Percentiles rank a stretch among this genome's conserved stretches.
phyloP scores from a whole-genome alignment of 2,329 filamentous ascomycete species.

The Cercospora brassicicola region DNA sequence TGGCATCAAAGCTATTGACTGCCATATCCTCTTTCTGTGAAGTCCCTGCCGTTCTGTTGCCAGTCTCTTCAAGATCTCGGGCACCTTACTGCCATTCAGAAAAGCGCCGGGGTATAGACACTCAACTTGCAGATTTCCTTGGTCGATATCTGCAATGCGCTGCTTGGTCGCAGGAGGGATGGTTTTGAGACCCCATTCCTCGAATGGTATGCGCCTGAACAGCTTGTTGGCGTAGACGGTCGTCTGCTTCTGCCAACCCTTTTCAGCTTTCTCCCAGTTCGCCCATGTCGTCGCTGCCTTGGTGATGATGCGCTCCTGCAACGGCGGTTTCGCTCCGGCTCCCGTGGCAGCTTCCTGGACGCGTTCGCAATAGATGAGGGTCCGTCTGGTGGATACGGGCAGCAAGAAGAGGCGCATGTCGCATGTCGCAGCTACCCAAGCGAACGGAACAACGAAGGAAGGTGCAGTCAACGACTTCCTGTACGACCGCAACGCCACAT shows the following conservation, averaged over 20 bases:
- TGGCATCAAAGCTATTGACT: slow-evolving; percentile 80
- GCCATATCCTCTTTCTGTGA: slow-evolving; percentile 74
- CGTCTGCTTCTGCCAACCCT: slow-evolving; percentile 79
- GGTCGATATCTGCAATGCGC: slow-evolving; percentile 62
- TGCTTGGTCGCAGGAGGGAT: slow-evolving; percentile 76
- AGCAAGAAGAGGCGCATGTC: slow-evolving; percentile 89
- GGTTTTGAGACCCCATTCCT: slow-evolving; percentile 97
- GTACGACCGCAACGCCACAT: slow-evolving; percentile 4
- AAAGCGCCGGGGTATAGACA: slow-evolving; percentile 69
- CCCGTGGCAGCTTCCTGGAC: slow-evolving; percentile 48
- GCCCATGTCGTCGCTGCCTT: slow-evolving; percentile 79
- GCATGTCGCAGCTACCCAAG: not conserved
- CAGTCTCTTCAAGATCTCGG: slow-evolving; percentile 65
- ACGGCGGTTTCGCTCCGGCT: slow-evolving; percentile 50
- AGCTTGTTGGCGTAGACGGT: slow-evolving; percentile 84
- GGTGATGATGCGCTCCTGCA: slow-evolving; percentile 67
- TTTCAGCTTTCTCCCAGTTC: slow-evolving; percentile 73
- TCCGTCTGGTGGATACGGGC: slow-evolving; percentile 86
- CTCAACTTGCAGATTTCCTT: slow-evolving; percentile 57
- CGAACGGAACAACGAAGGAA: not conserved
- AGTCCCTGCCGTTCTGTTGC: slow-evolving; percentile 77
- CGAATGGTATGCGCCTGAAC: slow-evolving; percentile 83
- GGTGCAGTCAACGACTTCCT: slow-evolving; percentile 8
- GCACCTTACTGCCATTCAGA: slow-evolving; percentile 62
- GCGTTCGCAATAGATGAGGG: slow-evolving; percentile 87